These are phyloP conservation scores for Blastomyces parvus DNA, from an alignment of 2,329 filamentous ascomycete genomes.

Conservation along the genomic window DNA sequence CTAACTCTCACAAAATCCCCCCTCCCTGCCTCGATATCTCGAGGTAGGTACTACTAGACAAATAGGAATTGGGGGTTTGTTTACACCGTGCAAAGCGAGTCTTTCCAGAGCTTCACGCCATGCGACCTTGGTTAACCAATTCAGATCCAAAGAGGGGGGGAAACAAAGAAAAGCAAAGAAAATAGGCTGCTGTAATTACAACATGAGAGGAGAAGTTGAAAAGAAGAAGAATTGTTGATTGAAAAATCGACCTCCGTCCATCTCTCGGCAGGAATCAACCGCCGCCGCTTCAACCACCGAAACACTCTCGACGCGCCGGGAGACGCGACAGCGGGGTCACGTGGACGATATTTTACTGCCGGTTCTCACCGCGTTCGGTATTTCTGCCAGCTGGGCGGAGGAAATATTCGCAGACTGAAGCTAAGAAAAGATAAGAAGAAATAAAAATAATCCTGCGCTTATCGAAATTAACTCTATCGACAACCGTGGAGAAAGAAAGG, in stretches of 20 bases:
- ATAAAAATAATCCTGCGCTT: no score
- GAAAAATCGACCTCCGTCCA: not conserved
- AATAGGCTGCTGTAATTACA: not conserved
- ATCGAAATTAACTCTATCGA: not conserved
- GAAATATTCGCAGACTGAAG: not conserved
- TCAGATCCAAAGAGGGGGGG: not conserved
- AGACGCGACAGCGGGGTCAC: not conserved
- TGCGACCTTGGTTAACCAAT: not conserved
- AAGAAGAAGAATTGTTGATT: not conserved
- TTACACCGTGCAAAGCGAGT: slow-evolving; percentile 5
- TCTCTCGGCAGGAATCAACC: not conserved
- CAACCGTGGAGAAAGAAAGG: not conserved
- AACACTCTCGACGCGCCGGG: not conserved
- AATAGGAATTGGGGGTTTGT: slow-evolving; percentile 2
- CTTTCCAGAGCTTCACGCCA: not conserved
- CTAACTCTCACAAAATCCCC: slow-evolving; percentile 6
- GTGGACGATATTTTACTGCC: not conserved
- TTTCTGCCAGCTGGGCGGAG: not conserved
- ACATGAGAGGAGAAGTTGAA: not conserved
- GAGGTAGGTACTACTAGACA: not conserved
- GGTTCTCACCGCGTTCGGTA: not conserved
- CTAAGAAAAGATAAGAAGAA: no score
- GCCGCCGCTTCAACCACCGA: no score
- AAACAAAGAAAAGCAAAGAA: not conserved
- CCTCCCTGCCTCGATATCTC: not conserved